A percentile compares a stretch with the other conserved stretches of the same genome.
Conservation (phyloP, 257 asterid species). For the Linderniella brevidens region DNA sequence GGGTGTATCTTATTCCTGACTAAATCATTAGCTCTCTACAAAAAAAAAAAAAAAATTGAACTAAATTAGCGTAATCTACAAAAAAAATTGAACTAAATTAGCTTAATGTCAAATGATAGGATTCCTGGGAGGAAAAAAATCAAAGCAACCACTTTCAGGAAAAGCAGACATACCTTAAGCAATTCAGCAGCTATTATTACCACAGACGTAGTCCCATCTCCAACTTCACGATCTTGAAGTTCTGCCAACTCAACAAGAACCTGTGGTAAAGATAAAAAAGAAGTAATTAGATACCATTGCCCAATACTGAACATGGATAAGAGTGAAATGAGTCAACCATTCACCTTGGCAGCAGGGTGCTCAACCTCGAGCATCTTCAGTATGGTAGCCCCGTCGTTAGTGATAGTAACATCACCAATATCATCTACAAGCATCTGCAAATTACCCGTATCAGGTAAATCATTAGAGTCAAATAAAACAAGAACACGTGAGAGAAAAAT, state of each 20-base stretch:
- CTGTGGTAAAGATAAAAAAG: slow-evolving; percentile 16
- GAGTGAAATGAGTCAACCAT: not conserved
- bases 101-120: not conserved
- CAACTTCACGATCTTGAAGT: slow-evolving; percentile 96
- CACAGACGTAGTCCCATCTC: slow-evolving; percentile 97
- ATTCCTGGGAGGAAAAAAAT: no score
- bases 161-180: slow-evolving; percentile 49
- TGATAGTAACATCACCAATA: slow-evolving; percentile 93
- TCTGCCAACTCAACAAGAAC: slow-evolving; percentile 99
- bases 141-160: no score
- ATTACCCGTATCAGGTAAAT: not conserved
- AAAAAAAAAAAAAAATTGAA: slow-evolving; percentile 6
- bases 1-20: slow-evolving; percentile 93
- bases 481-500: no score
- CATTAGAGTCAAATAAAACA: not conserved
- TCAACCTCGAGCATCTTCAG: slow-evolving; percentile 93
- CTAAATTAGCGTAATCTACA: not conserved
- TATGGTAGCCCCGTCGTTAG: slow-evolving; percentile 98
- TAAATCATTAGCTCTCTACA: slow-evolving; percentile 91
- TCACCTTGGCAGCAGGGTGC: slow-evolving; percentile 99
- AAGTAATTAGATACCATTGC: not conserved
- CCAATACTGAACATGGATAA: no score
- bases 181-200: slow-evolving; percentile 96
- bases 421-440: slow-evolving; percentile 97
- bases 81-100: not conserved